Evolutionary conservation across 2,329 filamentous ascomycete genomes (phyloP).

Genomic region (Capronia epimyces): DNA sequence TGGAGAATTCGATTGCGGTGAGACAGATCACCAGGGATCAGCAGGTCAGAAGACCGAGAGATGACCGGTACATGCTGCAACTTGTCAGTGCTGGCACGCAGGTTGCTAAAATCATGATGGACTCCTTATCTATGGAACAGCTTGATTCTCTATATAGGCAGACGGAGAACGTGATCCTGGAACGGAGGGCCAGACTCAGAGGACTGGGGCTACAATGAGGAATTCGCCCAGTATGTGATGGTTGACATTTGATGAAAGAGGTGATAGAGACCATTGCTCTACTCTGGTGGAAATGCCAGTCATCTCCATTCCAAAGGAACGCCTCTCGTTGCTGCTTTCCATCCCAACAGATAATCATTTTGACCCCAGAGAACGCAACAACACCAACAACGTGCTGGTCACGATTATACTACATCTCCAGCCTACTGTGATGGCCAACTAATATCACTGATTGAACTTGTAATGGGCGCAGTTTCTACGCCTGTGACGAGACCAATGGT

Average conservation of each 20-base stretch:
- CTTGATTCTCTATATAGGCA: slow-evolving; percentile 75
- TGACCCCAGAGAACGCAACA: no score
- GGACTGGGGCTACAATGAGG: slow-evolving; percentile 21
- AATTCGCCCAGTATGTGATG: background rate
- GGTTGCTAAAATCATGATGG: slow-evolving; percentile 80
- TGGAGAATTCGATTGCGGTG: slow-evolving; percentile 81
- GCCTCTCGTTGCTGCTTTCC: background rate
- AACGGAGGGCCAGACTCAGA: slow-evolving; percentile 44
- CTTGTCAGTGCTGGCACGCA: slow-evolving; percentile 81
- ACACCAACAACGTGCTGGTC: no score
- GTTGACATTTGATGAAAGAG: background rate
- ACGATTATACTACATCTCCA: no score
- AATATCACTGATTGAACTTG: no score
- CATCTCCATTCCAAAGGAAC: slow-evolving; percentile 2
- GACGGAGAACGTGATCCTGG: slow-evolving; percentile 72
- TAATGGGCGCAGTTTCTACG: no score
- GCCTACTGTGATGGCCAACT: no score
- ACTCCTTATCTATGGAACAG: slow-evolving; percentile 76
- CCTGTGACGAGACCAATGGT: no score
- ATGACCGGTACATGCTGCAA: slow-evolving; percentile 83
- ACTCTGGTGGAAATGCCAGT: slow-evolving; percentile 1
- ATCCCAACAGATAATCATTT: background rate
- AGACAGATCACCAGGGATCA: slow-evolving; percentile 42
- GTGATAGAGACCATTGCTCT: background rate
- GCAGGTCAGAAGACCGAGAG: slow-evolving; percentile 74